Evolutionary conservation across 306 rosid species (phyloP), one percentile per base, ranked within the genome.

Genomic region (Fagus crenata): DNA sequence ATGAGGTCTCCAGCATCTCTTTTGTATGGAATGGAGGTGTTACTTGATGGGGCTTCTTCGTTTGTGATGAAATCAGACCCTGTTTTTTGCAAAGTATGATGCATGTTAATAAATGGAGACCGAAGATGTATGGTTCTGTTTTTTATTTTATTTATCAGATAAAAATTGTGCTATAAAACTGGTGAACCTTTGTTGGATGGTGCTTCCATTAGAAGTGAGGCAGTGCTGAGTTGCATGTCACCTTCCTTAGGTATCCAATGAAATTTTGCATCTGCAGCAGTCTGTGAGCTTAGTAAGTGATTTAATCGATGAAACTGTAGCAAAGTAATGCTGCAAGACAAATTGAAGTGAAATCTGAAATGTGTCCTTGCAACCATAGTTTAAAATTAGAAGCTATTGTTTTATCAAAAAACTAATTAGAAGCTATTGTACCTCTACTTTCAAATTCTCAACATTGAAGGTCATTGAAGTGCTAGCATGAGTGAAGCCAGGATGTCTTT

Each of bases 341-440:
- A 82, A 18, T 3, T 67, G 58, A 42, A 69, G 2, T 46, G 39
- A 28, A 69, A 69, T 69, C 73, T 69, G 73, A 37, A 64, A 37
- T n/a, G 17, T 2, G 1, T 37, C 70, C 70, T 65, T 39, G 49
- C 71, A 36, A 37, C 49, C 49, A 37, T 37, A 49, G 31, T 65
- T 65, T 28, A 32, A 12, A 32, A 69, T 28, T 49, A 12, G 36
- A 41, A 61, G 76, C 37, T 41, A 36, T 36, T 51, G 80, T 76
- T n/a, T n/a, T n/a, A n/a, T n/a, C n/a, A n/a, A n/a, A n/a, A n/a
- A n/a, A n/a, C n/a, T n/a, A 32, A 69, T 28, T 49, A 12, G 36
- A 41, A 61, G 76, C 37, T 41, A 36, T 36, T 51, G 80, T 76
- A 85, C 89, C 86, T 82, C 78, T 33, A 85, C 35, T 54, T 71